These are phyloP conservation scores for Botryotinia convoluta DNA, from an alignment of 2,329 filamentous ascomycete species.

Conservation along the genomic window DNA sequence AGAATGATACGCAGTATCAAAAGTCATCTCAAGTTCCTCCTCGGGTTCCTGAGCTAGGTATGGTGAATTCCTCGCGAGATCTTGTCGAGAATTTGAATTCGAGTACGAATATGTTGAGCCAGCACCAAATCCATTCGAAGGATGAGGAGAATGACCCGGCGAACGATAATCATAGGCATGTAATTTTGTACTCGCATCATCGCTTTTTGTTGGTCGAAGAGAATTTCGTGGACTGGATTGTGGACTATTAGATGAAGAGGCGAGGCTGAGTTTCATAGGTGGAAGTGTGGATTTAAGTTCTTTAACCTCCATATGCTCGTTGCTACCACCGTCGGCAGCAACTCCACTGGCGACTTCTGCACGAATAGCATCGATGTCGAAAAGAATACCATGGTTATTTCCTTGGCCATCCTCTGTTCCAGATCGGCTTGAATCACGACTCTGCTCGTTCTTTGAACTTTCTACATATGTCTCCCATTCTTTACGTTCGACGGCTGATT, in stretches of 20 bases:
- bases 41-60: slow-evolving; percentile 29
- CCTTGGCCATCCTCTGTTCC: slow-evolving; percentile 35
- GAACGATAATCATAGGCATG: slow-evolving; percentile 22
- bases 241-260: slow-evolving; percentile 16
- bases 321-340: slow-evolving; percentile 12
- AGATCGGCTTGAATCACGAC: slow-evolving; percentile 8
- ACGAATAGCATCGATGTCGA: slow-evolving; percentile 92
- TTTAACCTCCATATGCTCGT: slow-evolving; percentile 56
- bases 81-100: slow-evolving; percentile 12
- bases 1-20: slow-evolving; percentile 56
- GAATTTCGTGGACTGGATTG: slow-evolving; percentile 27
- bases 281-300: slow-evolving; percentile 87
- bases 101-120: slow-evolving; percentile 16
- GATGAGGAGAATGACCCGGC: slow-evolving; percentile 24
- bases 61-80: slow-evolving; percentile 9
- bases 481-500: slow-evolving; percentile 67
- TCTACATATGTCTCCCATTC: slow-evolving; percentile 96
- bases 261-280: slow-evolving; percentile 75
- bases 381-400: slow-evolving; percentile 59
- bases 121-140: slow-evolving; percentile 13
- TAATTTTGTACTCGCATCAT: slow-evolving; percentile 41
- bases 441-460: slow-evolving; percentile 48
- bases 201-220: slow-evolving; percentile 49
- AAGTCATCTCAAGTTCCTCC: slow-evolving; percentile 65
- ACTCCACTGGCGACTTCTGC: slow-evolving; percentile 63